Base-by-base conservation (phyloP, 495 filamentous ascomycete genomes). In the Xylaria longipes region DNA sequence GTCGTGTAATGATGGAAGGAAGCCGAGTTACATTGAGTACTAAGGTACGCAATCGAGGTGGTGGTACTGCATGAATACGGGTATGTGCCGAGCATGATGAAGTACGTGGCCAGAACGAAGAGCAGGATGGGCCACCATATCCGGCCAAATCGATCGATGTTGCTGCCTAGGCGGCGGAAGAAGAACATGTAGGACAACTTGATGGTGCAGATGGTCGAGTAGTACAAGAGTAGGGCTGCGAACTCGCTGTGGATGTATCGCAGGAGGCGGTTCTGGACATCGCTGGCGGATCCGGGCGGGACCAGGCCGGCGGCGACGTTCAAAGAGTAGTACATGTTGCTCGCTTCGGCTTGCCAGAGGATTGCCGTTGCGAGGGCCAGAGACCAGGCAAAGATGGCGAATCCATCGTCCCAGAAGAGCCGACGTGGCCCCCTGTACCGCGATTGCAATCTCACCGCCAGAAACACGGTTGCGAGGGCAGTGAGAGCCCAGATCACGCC, bases 121-220 rank as follows among this genome's bases (percentile, higher is more conserved):
- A 46, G 37, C 3, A 79, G 31, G 14, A 75, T 46, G 25, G 57
- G 33, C 75, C 77, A 81, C 72, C 73, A 74, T 27, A 73, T 25
- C 6, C 45, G 29, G 29, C 68, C 56, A 25, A 75, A 72, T 2
- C 45, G 12, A 27, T 71, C 63, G 9, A 80, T 60, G 35, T 72
- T 69, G 4, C n/a, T 25, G 25, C 65, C 71, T 1, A 82, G 72
- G 3, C 77, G 43, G 31, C 69, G 52, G 72, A 82, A 82, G 72
- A 82, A 80, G 8, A 80, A 20, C 17, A 80, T 39, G 41, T 78
- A 78, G 0, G 77, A 71, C 6, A 82, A 29, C 39, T 82, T 81
- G 68, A 80, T 52, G 14, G 63, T 11, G 65, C 71, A 73, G 1
- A 82, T 69, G 3, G 54, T 37, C 14, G 74, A 67, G 61, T 80